Evolutionary conservation across 1,284 basidiomycete genomes (phyloP), one percentile per base, ranked within the genome.

Genomic region (Ustanciosporium gigantosporum): DNA sequence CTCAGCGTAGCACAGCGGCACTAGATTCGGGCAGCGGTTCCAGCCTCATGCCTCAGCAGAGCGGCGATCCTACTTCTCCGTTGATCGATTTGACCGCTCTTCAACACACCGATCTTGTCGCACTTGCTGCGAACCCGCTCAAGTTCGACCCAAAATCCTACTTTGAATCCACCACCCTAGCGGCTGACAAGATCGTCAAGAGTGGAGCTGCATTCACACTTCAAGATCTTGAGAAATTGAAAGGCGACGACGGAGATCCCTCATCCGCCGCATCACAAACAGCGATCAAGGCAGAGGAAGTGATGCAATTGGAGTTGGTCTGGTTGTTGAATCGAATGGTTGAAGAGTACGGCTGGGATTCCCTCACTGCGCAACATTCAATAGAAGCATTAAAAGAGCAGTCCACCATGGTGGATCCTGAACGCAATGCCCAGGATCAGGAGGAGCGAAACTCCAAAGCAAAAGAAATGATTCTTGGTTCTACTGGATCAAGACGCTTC

Each of bases 271-370:
- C 20, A 21, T 14, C 36, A 3, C 36, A 20, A 19, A n/a, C 19
- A 2, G 21, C n/a, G 9, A 31, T 52, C 0, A 29, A 29, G n/a
- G 27, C 27, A 11, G 27, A n/a, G 11, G 11, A 11, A 11, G 24
- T 53, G 20, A 46, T 41, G 34, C 42, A 38, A 31, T 36, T 60
- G 20, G 57, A 60, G 39, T 22, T 60, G 19, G 19, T 42, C 0
- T 53, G 46, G 50, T 25, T 60, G 41, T 39, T 60, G 8, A 8
- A 17, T 5, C 25, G 39, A 6, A 39, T 60, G 34, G 39, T 42
- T 5, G 15, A 41, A 13, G 46, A 49, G 8, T 52, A 45, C 46
- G 57, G 57, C 3, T 60, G 57, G 57, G n/a, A 9, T n/a, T 9
- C 27, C n/a, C 9, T 29, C 11, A n/a, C 9, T 29, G 27, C 27